A percentile compares a stretch with the other conserved stretches of the same genome.
These are phyloP conservation scores for Rosa rugosa DNA, from an alignment of 306 rosid species.

Conservation along the genomic window DNA sequence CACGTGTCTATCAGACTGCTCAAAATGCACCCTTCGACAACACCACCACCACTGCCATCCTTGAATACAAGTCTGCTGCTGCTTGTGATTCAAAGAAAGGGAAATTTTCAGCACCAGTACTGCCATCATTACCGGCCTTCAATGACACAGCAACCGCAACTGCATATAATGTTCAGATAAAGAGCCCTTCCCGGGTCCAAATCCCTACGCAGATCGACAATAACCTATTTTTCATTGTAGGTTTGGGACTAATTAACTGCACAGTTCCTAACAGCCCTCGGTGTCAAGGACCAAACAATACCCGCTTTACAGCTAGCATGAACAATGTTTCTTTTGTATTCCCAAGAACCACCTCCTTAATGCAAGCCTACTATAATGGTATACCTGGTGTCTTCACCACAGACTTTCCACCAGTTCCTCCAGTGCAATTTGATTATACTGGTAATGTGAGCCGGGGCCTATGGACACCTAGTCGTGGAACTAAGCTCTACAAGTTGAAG, in stretches of 20 bases:
- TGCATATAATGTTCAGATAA: conserved; percentile 51
- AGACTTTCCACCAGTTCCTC: conserved; percentile 83
- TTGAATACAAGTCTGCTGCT: conserved; percentile 59
- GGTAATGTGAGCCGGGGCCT: conserved; percentile 82
- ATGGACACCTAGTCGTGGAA: conserved; percentile 57
- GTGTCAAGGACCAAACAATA: conserved; percentile 97
- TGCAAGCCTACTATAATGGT: conserved; percentile 83
- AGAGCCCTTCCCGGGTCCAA: conserved; percentile 47
- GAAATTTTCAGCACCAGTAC: conserved; percentile 37
- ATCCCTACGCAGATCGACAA: conserved; percentile 50
- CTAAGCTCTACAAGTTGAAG: conserved; percentile 63
- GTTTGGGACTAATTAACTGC: conserved; percentile 83
- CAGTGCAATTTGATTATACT: conserved; percentile 64
- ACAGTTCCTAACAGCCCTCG: conserved; percentile 77
- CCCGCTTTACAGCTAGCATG: conserved; percentile 87
- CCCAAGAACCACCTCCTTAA: conserved; percentile 67
- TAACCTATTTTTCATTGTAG: conserved; percentile 56
- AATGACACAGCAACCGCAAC: conserved; percentile 73
- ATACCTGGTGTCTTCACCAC: conserved; percentile 77
- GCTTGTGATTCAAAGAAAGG: conserved; percentile 35
- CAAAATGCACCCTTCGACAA: conserved; percentile 84
- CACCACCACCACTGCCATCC: conserved; percentile 93
- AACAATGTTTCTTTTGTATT: conserved; percentile 80
- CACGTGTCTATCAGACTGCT: conserved; percentile 67
- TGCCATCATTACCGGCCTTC: conserved; percentile 58